Evolutionary conservation across 352 stramenopile genomes (phyloP).

Genomic region (Halophytophthora batemanensis): DNA sequence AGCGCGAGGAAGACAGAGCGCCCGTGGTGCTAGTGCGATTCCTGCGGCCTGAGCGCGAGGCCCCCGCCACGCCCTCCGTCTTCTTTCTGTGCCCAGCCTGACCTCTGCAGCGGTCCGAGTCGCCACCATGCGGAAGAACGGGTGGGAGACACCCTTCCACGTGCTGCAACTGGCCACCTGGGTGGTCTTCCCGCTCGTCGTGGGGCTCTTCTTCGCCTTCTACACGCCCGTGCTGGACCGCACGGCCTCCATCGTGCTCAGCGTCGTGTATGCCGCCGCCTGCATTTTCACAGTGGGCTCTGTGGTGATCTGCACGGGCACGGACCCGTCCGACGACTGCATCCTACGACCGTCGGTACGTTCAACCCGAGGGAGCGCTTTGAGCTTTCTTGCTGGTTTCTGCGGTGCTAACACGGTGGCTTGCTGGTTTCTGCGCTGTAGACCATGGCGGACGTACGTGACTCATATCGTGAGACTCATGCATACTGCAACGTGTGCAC

Average conservation of each 20-base stretch:
- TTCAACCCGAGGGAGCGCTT: conserved; percentile 1
- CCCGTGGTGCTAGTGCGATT: background rate
- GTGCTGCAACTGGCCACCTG: conserved; percentile 79
- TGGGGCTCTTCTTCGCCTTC: conserved; percentile 82
- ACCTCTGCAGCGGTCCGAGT: background rate
- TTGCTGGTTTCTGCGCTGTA: conserved; percentile 12
- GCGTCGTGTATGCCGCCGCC: conserved; percentile 51
- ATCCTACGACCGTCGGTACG: conserved; percentile 59
- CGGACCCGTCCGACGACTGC: conserved; percentile 75
- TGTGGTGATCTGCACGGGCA: conserved; percentile 61
- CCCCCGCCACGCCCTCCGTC: background rate
- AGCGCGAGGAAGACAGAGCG: background rate
- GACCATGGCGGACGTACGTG: conserved; percentile 28
- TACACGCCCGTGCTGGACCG: conserved; percentile 64
- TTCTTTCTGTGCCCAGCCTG: background rate
- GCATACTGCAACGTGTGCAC: conserved; percentile 89
- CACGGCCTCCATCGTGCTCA: conserved; percentile 43
- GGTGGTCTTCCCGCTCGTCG: conserved; percentile 77
- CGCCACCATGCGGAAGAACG: conserved; percentile 61
- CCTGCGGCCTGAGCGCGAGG: background rate
- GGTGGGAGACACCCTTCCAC: conserved; percentile 81
- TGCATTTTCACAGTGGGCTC: conserved; percentile 54
- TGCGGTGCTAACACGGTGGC: background rate
- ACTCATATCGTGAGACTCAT: conserved; percentile 37
- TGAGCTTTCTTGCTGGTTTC: background rate